A percentile compares a stretch with the other conserved stretches of the same genome.
Conservation (phyloP, 2,329 filamentous ascomycete genomes). For the Gnomoniopsis sp. region DNA sequence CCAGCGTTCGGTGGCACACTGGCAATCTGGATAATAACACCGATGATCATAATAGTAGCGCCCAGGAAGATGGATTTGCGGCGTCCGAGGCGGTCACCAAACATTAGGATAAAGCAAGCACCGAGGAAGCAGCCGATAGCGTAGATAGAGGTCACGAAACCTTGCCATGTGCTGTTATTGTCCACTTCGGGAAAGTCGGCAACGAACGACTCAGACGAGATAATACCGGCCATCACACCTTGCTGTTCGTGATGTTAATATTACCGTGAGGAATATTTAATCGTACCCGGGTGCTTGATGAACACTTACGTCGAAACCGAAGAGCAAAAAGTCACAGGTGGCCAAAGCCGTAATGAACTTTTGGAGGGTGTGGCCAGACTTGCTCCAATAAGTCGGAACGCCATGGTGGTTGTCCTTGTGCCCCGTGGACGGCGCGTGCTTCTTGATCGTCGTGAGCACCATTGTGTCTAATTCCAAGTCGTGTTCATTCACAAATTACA, state of each 20-base stretch:
- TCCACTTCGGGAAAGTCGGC: conserved; percentile 29
- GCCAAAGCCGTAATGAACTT: conserved; percentile 16
- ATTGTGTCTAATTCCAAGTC: conserved; percentile 10
- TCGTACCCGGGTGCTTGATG: not conserved
- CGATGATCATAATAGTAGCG: conserved; percentile 50
- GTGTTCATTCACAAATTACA: not conserved
- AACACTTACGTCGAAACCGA: conserved; percentile 16
- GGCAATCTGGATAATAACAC: conserved; percentile 51
- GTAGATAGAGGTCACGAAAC: conserved; percentile 39
- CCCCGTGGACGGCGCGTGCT: conserved; percentile 12
- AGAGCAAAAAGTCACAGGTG: conserved; percentile 15
- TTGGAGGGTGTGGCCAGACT: conserved; percentile 15
- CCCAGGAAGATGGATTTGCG: conserved; percentile 53
- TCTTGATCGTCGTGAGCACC: conserved; percentile 8
- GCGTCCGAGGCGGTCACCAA: conserved; percentile 53
- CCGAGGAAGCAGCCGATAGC: conserved; percentile 40
- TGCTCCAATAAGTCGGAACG: conserved; percentile 18
- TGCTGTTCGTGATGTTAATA: conserved; percentile 7
- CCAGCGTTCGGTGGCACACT: conserved; percentile 43
- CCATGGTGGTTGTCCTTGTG: conserved; percentile 19
- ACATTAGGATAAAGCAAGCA: conserved; percentile 34
- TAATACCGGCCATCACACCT: conserved; percentile 19
- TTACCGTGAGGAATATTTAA: not conserved
- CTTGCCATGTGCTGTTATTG: conserved; percentile 29
- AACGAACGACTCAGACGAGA: conserved; percentile 6